phyloP scores from a whole-genome alignment of 108 stramenopile genomes.

The Aurantiochytrium sp. region DNA sequence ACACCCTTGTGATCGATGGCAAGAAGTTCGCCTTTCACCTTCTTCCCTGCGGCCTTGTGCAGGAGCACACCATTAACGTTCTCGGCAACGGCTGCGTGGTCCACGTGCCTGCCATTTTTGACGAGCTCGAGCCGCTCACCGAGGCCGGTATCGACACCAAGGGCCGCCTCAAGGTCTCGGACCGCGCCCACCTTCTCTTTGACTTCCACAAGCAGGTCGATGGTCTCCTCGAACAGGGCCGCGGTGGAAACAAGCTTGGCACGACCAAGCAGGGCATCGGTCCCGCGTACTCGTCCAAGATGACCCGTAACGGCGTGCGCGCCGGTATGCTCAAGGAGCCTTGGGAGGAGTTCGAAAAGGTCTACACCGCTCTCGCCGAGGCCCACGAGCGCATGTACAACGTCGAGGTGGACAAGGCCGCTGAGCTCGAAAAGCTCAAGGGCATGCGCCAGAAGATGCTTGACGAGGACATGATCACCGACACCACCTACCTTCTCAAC shows the following conservation, averaged over 20 bases:
- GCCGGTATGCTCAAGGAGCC: conserved; percentile 61
- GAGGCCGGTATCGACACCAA: conserved; percentile 61
- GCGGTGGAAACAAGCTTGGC: conserved; percentile 66
- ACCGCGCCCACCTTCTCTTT: conserved; percentile 95
- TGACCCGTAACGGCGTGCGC: conserved; percentile 93
- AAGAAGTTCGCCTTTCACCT: conserved; percentile 98
- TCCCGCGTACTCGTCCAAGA: conserved; percentile 93
- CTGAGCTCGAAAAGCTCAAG: conserved; percentile 75
- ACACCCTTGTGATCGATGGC: conserved; percentile 87
- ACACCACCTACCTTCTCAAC: not conserved
- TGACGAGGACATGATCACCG: conserved; percentile 54
- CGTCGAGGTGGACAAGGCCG: conserved; percentile 72
- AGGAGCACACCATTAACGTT: conserved; percentile 72
- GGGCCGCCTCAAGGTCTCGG: conserved; percentile 80
- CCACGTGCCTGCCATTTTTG: conserved; percentile 82
- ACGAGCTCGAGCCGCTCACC: conserved; percentile 73
- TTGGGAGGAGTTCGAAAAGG: conserved; percentile 63
- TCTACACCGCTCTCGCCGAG: conserved; percentile 73
- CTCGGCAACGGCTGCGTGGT: conserved; percentile 97
- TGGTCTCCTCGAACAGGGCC: conserved; percentile 71
- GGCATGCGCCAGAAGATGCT: conserved; percentile 56
- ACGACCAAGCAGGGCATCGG: conserved; percentile 98
- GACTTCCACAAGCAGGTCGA: conserved; percentile 95
- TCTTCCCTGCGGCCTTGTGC: conserved; percentile 88
- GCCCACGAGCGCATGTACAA: conserved; percentile 62